phyloP scores from a whole-genome alignment of 2,329 filamentous ascomycete species.

The Didymellaceae sp. region DNA sequence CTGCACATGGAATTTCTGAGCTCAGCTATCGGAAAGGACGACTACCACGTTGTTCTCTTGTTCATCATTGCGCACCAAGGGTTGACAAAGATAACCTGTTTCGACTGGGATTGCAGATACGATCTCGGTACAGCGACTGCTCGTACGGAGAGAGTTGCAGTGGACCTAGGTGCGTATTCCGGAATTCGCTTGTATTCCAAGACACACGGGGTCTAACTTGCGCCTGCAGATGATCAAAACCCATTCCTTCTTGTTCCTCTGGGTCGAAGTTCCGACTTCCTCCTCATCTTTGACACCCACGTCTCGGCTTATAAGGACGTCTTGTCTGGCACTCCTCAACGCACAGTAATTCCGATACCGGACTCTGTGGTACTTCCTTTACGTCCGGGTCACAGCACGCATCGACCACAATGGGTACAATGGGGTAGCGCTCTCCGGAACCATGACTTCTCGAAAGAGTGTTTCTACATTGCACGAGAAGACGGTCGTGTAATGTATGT shows the following conservation, averaged over 20 bases:
- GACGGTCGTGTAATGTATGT: conserved; percentile 81
- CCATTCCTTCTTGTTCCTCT: conserved; percentile 52
- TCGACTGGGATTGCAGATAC: conserved; percentile 61
- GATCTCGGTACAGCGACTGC: conserved; percentile 34
- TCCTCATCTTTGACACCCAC: conserved; percentile 48
- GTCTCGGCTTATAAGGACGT: conserved; percentile 50
- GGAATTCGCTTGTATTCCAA: neutral
- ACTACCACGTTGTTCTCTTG: conserved; percentile 77
- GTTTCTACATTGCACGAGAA: conserved; percentile 85
- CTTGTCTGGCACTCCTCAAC: conserved; percentile 48
- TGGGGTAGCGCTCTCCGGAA: conserved; percentile 81
- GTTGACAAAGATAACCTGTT: conserved; percentile 57
- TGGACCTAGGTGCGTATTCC: conserved; percentile 34
- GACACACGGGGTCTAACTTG: conserved; percentile 20
- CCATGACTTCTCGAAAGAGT: conserved; percentile 67
- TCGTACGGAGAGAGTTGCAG: conserved; percentile 34
- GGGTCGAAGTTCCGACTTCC: conserved; percentile 48
- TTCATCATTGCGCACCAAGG: conserved; percentile 60
- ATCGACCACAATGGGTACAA: conserved; percentile 73
- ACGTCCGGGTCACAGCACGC: conserved; percentile 44
- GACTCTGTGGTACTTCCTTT: conserved; percentile 53
- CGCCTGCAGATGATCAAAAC: conserved; percentile 40
- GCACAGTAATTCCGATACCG: conserved; percentile 22
- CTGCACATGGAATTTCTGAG: conserved; percentile 87
- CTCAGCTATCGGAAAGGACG: conserved; percentile 69